Conservation (phyloP, 2,329 filamentous ascomycete genomes). For the Fusarium armeniacum region DNA sequence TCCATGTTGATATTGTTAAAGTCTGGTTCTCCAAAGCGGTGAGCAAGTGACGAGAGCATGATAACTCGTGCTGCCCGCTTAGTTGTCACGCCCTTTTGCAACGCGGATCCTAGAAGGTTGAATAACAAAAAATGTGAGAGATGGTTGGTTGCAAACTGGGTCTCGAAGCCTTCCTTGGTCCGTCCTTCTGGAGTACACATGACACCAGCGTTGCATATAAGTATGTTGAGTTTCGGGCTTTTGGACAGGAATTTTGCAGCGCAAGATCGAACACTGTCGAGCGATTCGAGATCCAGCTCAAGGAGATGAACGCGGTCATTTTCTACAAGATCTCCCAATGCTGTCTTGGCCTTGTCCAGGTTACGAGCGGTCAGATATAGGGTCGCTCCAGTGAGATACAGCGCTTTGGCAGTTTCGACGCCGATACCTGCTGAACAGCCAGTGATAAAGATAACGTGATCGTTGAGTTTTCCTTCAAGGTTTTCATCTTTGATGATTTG, state of each 20-base stretch:
- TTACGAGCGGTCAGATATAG: conserved; percentile 13
- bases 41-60: not conserved
- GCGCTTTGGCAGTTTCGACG: not conserved
- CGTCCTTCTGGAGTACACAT: conserved; percentile 16
- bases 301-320: not conserved
- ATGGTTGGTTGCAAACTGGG: conserved; percentile 18
- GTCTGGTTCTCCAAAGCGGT: conserved; percentile 12
- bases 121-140: not conserved
- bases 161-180: conserved; percentile 9
- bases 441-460: not conserved
- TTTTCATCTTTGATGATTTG: conserved; percentile 19
- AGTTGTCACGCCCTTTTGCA: not conserved
- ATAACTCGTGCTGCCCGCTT: not conserved
- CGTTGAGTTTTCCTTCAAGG: rapidly evolving
- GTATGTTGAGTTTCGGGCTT: not conserved
- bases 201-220: conserved; percentile 21
- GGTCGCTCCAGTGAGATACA: conserved; percentile 7
- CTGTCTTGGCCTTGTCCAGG: conserved; percentile 2
- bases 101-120: not conserved
- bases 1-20: conserved; percentile 17
- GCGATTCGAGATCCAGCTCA: not conserved
- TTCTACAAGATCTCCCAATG: not conserved
- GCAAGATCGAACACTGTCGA: not conserved
- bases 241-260: not conserved
- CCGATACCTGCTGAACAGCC: conserved; percentile 8